Conservation (phyloP, 768 basidiomycete genomes). For the Kwoniella europaea region DNA sequence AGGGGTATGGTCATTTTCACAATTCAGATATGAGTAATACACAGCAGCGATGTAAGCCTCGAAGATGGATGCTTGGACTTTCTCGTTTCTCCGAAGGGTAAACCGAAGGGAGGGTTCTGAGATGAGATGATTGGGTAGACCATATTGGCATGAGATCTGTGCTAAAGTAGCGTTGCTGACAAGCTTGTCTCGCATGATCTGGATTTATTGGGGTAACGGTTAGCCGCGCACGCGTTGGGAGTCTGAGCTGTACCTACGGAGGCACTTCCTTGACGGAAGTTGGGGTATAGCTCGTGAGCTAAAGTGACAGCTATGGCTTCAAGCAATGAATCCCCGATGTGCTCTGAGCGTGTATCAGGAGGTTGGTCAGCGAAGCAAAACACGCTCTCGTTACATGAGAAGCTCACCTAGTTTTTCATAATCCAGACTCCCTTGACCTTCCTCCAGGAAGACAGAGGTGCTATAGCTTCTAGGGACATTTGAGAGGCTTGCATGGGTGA, state of each 20-base stretch:
- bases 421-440: slow-evolving; percentile 1
- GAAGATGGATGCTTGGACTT: slow-evolving; percentile 41
- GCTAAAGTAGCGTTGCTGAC: slow-evolving; percentile 43
- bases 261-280: slow-evolving; percentile 23
- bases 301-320: slow-evolving; percentile 14
- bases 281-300: slow-evolving; percentile 19
- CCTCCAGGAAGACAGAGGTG: slow-evolving; percentile 8
- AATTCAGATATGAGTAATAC: slow-evolving; percentile 35
- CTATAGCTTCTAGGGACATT: slow-evolving; percentile 1
- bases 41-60: slow-evolving; percentile 47
- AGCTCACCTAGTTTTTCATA: slow-evolving; percentile 25
- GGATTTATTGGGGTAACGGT: not conserved
- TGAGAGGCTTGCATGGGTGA: slow-evolving; percentile 23
- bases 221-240: not conserved
- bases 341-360: not conserved
- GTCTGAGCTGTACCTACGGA: slow-evolving; percentile 5
- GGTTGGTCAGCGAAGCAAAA: not conserved
- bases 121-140: slow-evolving; percentile 26
- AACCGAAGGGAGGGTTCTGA: not conserved
- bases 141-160: slow-evolving; percentile 38
- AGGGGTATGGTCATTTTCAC: not conserved
- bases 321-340: slow-evolving; percentile 26
- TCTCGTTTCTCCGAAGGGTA: slow-evolving; percentile 17
- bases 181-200: slow-evolving; percentile 38
- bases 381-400: not conserved